Evolutionary conservation across 306 rosid genomes (phyloP).

Genomic region (Castanospermum australe): DNA sequence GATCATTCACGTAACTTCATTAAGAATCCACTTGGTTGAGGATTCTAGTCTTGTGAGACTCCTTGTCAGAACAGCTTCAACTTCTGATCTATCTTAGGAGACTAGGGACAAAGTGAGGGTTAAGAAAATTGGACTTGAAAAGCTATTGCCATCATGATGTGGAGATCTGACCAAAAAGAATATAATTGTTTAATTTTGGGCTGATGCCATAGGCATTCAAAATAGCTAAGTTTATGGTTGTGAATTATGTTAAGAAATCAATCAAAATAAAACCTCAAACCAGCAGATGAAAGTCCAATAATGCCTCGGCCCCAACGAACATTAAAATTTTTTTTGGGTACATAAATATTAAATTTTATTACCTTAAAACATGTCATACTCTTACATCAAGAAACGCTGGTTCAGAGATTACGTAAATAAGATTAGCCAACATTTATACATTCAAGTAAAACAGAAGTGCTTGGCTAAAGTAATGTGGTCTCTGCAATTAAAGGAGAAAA

Average conservation of each 20-base stretch:
- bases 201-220: not conserved
- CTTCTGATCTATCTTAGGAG: not conserved
- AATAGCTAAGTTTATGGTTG: not conserved
- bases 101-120: not conserved
- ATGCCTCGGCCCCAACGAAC: not conserved
- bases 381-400: not conserved
- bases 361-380: not conserved
- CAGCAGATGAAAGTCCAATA: not conserved
- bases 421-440: not conserved
- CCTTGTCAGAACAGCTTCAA: not conserved
- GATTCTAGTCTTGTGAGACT: not conserved
- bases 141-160: not conserved
- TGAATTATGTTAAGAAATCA: not conserved
- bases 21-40: not conserved
- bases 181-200: not conserved
- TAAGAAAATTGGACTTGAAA: not conserved
- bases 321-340: too few species aligned
- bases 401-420: not conserved
- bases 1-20: not conserved
- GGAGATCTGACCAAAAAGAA: not conserved
- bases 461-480: not conserved
- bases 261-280: not conserved
- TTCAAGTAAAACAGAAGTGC: not conserved
- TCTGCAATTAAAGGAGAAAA: not conserved
- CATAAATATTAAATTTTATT: too few species aligned